Evolutionary conservation across 2,329 filamentous ascomycete species (phyloP).

Genomic region (Zymoseptoria pseudotritici): DNA sequence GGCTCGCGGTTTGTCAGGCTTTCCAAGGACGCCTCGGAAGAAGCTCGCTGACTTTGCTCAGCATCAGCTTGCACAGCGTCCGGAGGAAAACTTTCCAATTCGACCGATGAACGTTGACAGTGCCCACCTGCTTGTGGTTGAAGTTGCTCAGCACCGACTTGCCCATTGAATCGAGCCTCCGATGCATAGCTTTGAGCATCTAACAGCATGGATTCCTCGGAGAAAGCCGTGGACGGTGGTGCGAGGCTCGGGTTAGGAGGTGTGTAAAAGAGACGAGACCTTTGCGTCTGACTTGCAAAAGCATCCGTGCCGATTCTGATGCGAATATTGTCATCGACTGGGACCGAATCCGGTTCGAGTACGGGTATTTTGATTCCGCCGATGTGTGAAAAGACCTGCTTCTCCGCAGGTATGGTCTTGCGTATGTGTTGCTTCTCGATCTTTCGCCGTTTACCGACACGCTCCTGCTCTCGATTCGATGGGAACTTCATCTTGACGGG

Average conservation of each 20-base stretch:
- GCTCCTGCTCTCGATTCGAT: constrained; percentile 13
- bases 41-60: neutral
- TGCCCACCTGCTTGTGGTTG: neutral
- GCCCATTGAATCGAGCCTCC: neutral
- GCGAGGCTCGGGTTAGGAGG: constrained; percentile 17
- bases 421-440: constrained; percentile 10
- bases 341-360: constrained; percentile 1
- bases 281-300: constrained; percentile 22
- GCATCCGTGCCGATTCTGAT: constrained; percentile 29
- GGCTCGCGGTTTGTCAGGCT: neutral
- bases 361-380: neutral
- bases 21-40: neutral
- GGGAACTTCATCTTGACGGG: constrained; percentile 23
- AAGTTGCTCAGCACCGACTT: neutral
- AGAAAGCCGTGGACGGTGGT: constrained; percentile 19
- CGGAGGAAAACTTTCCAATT: neutral
- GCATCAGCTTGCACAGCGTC: neutral
- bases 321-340: constrained; percentile 16
- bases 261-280: constrained; percentile 11
- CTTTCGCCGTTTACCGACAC: constrained; percentile 26
- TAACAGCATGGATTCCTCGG: constrained; percentile 28
- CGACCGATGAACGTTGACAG: neutral
- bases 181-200: constrained; percentile 20
- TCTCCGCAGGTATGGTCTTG: constrained; percentile 6
- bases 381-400: neutral